Evolutionary conservation across 1,284 basidiomycete species (phyloP), one percentile per base, ranked within the genome.

Genomic region (Naganishia sp.): DNA sequence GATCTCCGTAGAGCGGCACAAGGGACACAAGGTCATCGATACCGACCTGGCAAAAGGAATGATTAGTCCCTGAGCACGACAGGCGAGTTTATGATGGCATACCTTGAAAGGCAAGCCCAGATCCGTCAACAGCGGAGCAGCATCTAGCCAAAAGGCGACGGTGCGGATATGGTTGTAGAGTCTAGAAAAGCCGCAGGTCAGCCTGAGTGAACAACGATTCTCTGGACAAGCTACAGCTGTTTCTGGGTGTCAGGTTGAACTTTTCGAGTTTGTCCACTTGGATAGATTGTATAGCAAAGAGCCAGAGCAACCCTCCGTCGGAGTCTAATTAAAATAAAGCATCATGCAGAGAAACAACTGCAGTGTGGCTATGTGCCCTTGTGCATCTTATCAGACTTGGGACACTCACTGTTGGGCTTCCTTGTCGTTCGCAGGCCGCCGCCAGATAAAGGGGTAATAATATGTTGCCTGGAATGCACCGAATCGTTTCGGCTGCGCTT

Each of bases 21-120:
- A 81, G 74, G 7, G 75, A 77, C 69, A 81, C 77, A 55, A 81
- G 71, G 64, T 81, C 79, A 70, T 80, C 79, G 6, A 80, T 68
- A 63, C 79, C 79, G 13, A 77, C 78, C 74, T 75, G 56, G 18
- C 2, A 21, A 13, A 32, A n/a, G 15, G 49, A 41, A 25, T 42
- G 32, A 52, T 50, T 25, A 45, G 15, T 13, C 21, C 31, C 35
- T 6, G 0, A 7, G 42, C 10, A 4, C 1, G 43, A 6, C 25
- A 18, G 17, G 53, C 31, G 1, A 13, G 17, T 51, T 41, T 1
- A 1, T 6, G 55, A 41, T 18, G 15, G 52, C 75, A 70, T 63
- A 77, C 75, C 61, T 76, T 71, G 72, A 81, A 79, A 1, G 79
- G 79, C 17, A 81, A 68, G 0, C 79, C 79, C 4, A 80, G 70